A percentile compares a stretch with the other conserved stretches of the same genome.
phyloP scores from a whole-genome alignment of 805 yeast species.

The Torulaspora microellipsoides region DNA sequence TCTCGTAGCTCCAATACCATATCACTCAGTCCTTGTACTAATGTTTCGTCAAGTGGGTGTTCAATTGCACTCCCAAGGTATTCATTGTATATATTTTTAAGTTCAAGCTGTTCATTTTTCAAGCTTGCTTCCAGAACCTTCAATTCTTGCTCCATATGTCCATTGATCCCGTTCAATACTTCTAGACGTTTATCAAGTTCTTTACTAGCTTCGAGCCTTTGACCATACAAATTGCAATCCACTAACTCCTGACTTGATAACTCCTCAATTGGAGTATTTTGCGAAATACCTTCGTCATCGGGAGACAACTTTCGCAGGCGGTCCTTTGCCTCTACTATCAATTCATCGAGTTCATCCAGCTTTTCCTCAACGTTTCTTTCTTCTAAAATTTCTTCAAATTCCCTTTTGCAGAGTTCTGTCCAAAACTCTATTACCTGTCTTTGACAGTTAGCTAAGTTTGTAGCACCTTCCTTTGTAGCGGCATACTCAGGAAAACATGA shows the following conservation, averaged over 20 bases:
- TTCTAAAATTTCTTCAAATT: slow-evolving; percentile 49
- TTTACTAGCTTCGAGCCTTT: slow-evolving; percentile 18
- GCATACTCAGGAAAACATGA: slow-evolving; percentile 54
- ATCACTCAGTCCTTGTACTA: slow-evolving; percentile 26
- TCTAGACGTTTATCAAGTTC: slow-evolving; percentile 25
- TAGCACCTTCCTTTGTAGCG: slow-evolving; percentile 41
- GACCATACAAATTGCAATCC: slow-evolving; percentile 24
- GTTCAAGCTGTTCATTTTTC: slow-evolving; percentile 22
- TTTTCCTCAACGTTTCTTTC: slow-evolving; percentile 41
- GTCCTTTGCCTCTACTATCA: slow-evolving; percentile 36
- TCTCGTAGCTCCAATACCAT: slow-evolving; percentile 26
- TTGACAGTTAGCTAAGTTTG: slow-evolving; percentile 45
- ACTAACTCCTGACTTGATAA: slow-evolving; percentile 25
- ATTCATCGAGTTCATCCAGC: slow-evolving; percentile 37
- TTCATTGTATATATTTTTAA: slow-evolving; percentile 32
- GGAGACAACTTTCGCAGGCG: slow-evolving; percentile 10
- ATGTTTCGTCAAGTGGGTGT: slow-evolving; percentile 18
- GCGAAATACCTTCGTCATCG: slow-evolving; percentile 4
- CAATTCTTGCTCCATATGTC: slow-evolving; percentile 23
- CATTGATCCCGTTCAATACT: slow-evolving; percentile 21
- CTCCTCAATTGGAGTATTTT: slow-evolving; percentile 18
- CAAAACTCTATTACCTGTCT: slow-evolving; percentile 50
- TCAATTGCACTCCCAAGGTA: slow-evolving; percentile 24
- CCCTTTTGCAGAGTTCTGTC: slow-evolving; percentile 45
- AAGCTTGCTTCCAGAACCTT: slow-evolving; percentile 18